These are phyloP conservation scores for Warburgia ugandensis DNA, from an alignment of 164 flowering plant genomes.

Conservation along the genomic window DNA sequence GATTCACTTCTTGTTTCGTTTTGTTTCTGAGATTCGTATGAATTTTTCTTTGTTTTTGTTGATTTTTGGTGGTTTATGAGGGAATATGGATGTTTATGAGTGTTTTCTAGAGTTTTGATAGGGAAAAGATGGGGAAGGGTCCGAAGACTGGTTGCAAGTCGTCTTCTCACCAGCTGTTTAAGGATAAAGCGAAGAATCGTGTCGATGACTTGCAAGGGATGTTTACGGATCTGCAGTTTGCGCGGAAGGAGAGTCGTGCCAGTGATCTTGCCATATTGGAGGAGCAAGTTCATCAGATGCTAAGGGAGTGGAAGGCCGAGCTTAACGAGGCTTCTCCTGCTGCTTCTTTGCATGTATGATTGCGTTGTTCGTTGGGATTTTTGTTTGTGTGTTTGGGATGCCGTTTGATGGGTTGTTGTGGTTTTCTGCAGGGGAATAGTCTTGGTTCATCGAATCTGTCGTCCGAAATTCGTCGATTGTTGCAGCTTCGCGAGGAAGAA, in stretches of 20 bases:
- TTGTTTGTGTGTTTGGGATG: background rate
- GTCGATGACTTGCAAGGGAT: slow-evolving; percentile 92
- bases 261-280: slow-evolving; percentile 64
- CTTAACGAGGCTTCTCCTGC: slow-evolving; percentile 93
- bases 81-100: background rate
- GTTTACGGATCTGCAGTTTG: slow-evolving; percentile 80
- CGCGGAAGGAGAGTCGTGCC: slow-evolving; percentile 82
- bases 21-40: no score
- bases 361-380: background rate
- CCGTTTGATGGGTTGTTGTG: background rate
- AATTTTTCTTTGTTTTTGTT: background rate
- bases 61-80: background rate
- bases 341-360: slow-evolving; percentile 54
- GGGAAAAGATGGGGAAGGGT: slow-evolving; percentile 51
- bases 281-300: slow-evolving; percentile 97
- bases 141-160: slow-evolving; percentile 69
- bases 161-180: slow-evolving; percentile 74
- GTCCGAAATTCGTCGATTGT: slow-evolving; percentile 64
- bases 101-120: slow-evolving; percentile 12
- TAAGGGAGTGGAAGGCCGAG: slow-evolving; percentile 93
- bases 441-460: slow-evolving; percentile 51
- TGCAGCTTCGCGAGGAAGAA: slow-evolving; percentile 58
- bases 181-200: slow-evolving; percentile 83
- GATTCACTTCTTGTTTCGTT: no score
- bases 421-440: slow-evolving; percentile 62